Conservation (phyloP, 805 yeast species). For the Candida schatavii region DNA sequence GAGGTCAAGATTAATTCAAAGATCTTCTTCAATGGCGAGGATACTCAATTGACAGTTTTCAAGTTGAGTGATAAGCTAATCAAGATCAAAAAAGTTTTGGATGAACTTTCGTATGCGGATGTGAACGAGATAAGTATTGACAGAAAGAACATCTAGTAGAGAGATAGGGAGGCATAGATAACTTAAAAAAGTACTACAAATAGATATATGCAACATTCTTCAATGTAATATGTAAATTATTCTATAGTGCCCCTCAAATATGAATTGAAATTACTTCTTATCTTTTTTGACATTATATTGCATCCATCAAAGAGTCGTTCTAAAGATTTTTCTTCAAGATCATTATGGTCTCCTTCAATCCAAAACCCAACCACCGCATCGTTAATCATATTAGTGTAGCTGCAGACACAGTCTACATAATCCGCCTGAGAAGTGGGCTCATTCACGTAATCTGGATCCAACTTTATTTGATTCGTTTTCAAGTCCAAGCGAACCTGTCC, state of each 20-base stretch:
- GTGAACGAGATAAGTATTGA: conserved; percentile 6
- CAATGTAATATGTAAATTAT: too few species aligned
- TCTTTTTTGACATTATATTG: conserved; percentile 37
- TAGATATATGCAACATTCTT: neutral
- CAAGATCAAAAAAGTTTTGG: conserved; percentile 32
- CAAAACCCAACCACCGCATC: conserved; percentile 62
- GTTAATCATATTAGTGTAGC: conserved; percentile 53
- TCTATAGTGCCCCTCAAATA: conserved; percentile 24
- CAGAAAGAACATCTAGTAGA: conserved; percentile 8
- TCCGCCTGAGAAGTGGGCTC: conserved; percentile 8
- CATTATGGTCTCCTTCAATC: conserved; percentile 34
- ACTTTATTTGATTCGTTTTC: conserved; percentile 9
- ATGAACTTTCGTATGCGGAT: conserved; percentile 28
- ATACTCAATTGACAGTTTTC: conserved; percentile 24
- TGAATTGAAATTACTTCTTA: conserved; percentile 45
- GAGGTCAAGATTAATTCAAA: conserved; percentile 36
- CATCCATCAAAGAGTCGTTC: conserved; percentile 41
- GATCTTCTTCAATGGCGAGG: conserved; percentile 28
- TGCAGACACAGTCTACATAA: conserved; percentile 40
- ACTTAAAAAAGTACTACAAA: neutral
- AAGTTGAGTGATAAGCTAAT: conserved; percentile 31
- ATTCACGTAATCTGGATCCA: conserved; percentile 17
- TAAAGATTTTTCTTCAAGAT: conserved; percentile 21
- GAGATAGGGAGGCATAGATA: neutral
- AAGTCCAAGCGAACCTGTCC: conserved; percentile 41